Percentiles rank a stretch among this genome's conserved stretches.
Evolutionary conservation across 2,329 filamentous ascomycete species (phyloP).

Genomic region (Triangularia setosa): DNA sequence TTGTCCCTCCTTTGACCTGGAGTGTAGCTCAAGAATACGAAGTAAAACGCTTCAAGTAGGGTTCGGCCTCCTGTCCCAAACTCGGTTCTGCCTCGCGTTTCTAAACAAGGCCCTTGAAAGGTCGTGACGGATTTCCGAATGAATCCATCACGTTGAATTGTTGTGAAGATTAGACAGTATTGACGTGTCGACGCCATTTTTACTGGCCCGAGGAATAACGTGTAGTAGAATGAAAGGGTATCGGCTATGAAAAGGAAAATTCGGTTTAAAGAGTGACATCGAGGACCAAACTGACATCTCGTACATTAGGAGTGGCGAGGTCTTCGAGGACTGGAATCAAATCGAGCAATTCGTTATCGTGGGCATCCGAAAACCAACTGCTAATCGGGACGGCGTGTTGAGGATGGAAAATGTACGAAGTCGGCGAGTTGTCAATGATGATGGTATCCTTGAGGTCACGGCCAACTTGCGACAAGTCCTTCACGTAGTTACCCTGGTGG

Average conservation of each 20-base stretch:
- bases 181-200: constrained; percentile 10
- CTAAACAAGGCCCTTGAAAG: neutral
- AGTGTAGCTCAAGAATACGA: neutral
- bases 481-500: constrained; percentile 98
- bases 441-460: constrained; percentile 96
- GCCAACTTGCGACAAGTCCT: constrained; percentile 95
- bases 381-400: constrained; percentile 98
- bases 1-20: neutral
- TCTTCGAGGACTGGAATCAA: constrained; percentile 98
- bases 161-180: constrained; percentile 5
- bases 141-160: neutral
- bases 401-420: constrained; percentile 98
- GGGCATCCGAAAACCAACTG: constrained; percentile 99
- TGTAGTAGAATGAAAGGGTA: constrained; percentile 4
- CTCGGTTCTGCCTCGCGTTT: neutral
- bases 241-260: constrained; percentile 26
- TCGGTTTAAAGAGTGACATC: constrained; percentile 71
- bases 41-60: neutral
- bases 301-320: constrained; percentile 79
- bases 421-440: constrained; percentile 99
- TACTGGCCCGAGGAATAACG: neutral
- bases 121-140: neutral
- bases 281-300: constrained; percentile 94
- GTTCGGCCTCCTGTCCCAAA: neutral
- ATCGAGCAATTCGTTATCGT: constrained; percentile 97